phyloP scores from a whole-genome alignment of 768 basidiomycete genomes.

The Russula vinacea region DNA sequence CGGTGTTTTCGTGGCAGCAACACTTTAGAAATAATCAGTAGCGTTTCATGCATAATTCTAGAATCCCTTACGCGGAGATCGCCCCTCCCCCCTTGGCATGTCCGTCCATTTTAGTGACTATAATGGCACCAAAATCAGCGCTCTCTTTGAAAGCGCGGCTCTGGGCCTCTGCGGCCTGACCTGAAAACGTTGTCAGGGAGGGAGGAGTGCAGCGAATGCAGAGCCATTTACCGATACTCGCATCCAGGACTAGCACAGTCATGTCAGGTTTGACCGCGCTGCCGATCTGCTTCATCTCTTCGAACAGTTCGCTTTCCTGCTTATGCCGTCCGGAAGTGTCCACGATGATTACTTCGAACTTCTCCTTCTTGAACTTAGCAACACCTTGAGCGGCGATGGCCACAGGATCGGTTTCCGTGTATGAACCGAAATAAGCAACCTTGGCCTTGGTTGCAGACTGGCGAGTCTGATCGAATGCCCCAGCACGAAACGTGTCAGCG shows the following conservation, averaged over 20 bases:
- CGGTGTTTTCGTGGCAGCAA: slow-evolving; percentile 97
- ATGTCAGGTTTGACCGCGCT: slow-evolving; percentile 92
- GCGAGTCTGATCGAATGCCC: slow-evolving; percentile 98
- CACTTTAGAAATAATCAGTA: slow-evolving; percentile 47
- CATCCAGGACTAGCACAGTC: slow-evolving; percentile 94
- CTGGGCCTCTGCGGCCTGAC: slow-evolving; percentile 97
- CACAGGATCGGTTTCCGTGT: slow-evolving; percentile 98
- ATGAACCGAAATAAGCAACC: slow-evolving; percentile 97
- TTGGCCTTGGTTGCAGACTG: slow-evolving; percentile 99
- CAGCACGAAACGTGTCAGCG: slow-evolving; percentile 98
- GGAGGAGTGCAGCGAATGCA: not conserved
- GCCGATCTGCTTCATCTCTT: slow-evolving; percentile 97
- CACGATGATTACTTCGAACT: slow-evolving; percentile 98
- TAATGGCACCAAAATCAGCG: slow-evolving; percentile 96
- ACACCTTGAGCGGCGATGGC: slow-evolving; percentile 93
- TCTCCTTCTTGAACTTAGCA: slow-evolving; percentile 94
- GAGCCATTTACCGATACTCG: slow-evolving; percentile 74
- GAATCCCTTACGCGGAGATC: slow-evolving; percentile 86
- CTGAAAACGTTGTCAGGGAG: slow-evolving; percentile 36
- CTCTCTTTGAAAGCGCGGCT: slow-evolving; percentile 97
- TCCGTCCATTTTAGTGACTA: slow-evolving; percentile 99
- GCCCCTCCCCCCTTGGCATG: slow-evolving; percentile 99
- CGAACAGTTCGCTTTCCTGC: slow-evolving; percentile 93
- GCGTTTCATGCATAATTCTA: not conserved
- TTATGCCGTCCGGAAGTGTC: slow-evolving; percentile 97